A percentile compares a stretch with the other conserved stretches of the same genome.
Evolutionary conservation across 179 eudicot species (phyloP).

Genomic region (Pouteria campechiana): DNA sequence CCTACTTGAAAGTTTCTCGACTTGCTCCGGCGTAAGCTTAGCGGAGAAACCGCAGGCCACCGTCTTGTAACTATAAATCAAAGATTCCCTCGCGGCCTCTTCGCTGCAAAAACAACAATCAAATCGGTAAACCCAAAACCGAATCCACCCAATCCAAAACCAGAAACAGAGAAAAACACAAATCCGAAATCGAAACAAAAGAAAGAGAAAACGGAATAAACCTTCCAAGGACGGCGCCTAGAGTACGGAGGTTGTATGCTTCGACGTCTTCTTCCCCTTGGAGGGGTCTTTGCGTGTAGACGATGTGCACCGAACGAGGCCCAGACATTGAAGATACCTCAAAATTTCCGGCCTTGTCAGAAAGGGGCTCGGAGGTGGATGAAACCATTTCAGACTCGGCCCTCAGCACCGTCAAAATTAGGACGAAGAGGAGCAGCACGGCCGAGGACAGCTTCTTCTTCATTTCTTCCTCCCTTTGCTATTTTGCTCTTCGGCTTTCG

Average conservation of each 20-base stretch:
- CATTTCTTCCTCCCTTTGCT: too few species aligned
- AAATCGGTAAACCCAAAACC: not conserved
- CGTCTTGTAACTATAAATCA: conserved; percentile 70
- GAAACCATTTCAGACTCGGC: too few species aligned
- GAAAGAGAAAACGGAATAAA: conserved; percentile 1
- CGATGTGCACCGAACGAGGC: conserved; percentile 38
- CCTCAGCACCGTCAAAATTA: too few species aligned
- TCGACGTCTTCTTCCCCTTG: conserved; percentile 41
- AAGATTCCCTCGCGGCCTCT: conserved; percentile 70
- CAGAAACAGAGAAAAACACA: not conserved
- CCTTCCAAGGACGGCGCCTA: conserved; percentile 75
- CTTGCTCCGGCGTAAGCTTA: conserved; percentile 81
- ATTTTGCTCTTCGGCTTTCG: too few species aligned
- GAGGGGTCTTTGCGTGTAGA: conserved; percentile 56
- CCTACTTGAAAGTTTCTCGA: conserved; percentile 55
- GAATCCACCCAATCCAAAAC: not conserved
- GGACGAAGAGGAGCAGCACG: too few species aligned
- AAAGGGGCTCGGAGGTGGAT: too few species aligned
- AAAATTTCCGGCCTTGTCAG: too few species aligned
- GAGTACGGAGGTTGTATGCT: conserved; percentile 46
- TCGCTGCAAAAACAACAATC: conserved; percentile 32
- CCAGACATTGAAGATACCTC: conserved; percentile 1
- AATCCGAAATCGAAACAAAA: not conserved
- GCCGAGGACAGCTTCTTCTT: too few species aligned
- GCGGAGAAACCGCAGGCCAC: conserved; percentile 97